Conservation (phyloP, 2,329 filamentous ascomycete species). For the Amesomyces nigricolor region DNA sequence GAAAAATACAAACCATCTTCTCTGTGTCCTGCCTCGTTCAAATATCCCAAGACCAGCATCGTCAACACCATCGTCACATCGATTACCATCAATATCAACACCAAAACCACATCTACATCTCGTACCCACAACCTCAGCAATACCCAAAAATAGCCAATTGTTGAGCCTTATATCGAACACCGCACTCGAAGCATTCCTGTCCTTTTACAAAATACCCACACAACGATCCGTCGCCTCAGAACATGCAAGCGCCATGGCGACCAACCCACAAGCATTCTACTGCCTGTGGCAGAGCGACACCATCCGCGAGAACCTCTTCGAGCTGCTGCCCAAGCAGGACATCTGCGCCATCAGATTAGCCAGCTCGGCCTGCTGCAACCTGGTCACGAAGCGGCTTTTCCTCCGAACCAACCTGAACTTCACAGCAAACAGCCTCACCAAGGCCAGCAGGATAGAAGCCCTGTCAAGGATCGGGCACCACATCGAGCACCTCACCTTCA, state of each 20-base stretch:
- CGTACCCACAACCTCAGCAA: too few relatives aligned
- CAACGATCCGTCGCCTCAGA: slow-evolving; percentile 6
- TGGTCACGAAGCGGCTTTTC: slow-evolving; percentile 66
- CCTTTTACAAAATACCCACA: background rate
- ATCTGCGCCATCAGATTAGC: slow-evolving; percentile 58
- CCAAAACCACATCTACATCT: too few relatives aligned
- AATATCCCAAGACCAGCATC: background rate
- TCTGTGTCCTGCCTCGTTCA: slow-evolving; percentile 3
- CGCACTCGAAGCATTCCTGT: background rate
- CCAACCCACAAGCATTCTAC: slow-evolving; percentile 47
- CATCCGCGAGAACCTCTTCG: slow-evolving; percentile 47
- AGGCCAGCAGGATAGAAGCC: slow-evolving; percentile 65
- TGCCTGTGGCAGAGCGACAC: slow-evolving; percentile 49
- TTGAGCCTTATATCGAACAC: background rate
- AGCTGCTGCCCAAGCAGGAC: slow-evolving; percentile 45
- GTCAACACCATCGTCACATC: background rate
- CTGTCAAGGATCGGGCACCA: slow-evolving; percentile 72
- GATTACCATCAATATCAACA: background rate
- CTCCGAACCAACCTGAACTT: slow-evolving; percentile 64
- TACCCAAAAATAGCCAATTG: background rate
- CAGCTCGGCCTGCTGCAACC: slow-evolving; percentile 64
- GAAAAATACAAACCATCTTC: background rate
- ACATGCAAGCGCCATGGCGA: slow-evolving; percentile 50
- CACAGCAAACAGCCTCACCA: slow-evolving; percentile 68
- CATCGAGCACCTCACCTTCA: slow-evolving; percentile 72